These are phyloP conservation scores for Strigomonas culicis DNA, from an alignment of 208 protist genomes.

Conservation along the genomic window DNA sequence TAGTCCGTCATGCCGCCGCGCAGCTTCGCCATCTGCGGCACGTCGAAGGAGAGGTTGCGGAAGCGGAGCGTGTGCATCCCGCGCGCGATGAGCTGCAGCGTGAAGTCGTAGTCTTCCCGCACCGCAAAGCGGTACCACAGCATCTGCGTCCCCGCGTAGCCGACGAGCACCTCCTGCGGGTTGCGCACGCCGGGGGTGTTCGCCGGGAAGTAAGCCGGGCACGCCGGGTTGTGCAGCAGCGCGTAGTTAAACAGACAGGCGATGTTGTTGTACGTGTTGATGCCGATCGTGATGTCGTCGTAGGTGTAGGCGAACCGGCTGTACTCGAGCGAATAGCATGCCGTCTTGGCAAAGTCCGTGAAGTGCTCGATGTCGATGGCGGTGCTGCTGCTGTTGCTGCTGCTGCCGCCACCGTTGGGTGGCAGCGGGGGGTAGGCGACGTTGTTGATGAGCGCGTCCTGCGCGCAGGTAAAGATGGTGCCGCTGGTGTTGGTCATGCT, in stretches of 20 bases:
- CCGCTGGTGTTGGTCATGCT: conserved; percentile 1
- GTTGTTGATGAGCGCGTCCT: conserved; percentile 3
- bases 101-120: conserved; percentile 91
- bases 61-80: conserved; percentile 77
- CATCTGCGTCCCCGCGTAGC: conserved; percentile 40
- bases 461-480: not conserved
- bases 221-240: conserved; percentile 53
- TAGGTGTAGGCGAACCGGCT: conserved; percentile 56
- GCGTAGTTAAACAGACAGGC: conserved; percentile 73
- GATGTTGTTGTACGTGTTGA: conserved; percentile 91
- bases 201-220: conserved; percentile 41
- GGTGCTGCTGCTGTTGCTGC: not conserved
- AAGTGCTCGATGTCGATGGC: conserved; percentile 21
- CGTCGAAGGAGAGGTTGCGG: conserved; percentile 74
- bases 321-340: conserved; percentile 84
- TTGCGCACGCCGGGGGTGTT: conserved; percentile 28
- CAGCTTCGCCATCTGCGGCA: conserved; percentile 78
- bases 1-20: conserved; percentile 87
- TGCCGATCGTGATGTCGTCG: conserved; percentile 31
- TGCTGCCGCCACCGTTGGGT: too few species aligned
- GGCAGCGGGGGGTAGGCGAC: too few species aligned
- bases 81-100: conserved; percentile 75
- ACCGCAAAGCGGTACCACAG: conserved; percentile 83
- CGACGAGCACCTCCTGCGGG: conserved; percentile 33
- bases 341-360: conserved; percentile 33